Base-by-base conservation (phyloP, 129 eudicot species). In the Scalesia atractyloides region DNA sequence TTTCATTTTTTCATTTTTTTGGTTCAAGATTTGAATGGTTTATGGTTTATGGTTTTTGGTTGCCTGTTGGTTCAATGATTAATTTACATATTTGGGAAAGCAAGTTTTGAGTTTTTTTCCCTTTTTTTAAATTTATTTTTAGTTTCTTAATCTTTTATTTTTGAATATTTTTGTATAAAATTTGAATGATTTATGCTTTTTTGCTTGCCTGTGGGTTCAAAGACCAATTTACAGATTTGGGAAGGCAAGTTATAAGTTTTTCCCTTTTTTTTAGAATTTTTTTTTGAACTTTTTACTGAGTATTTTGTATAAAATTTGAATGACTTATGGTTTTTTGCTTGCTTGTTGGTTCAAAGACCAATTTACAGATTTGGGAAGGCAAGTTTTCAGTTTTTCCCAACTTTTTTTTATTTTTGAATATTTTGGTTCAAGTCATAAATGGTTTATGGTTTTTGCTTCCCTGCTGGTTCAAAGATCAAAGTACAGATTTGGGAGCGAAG, bases 141-240 rank as follows among this genome's bases (percentile, higher is more conserved):
- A n/a, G n/a, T n/a, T n/a, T n/a, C n/a, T n/a, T n/a, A 16, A 34
- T 71, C n/a, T n/a, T n/a, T n/a, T n/a, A n/a, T 36, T 36, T 36
- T n/a, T n/a, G n/a, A n/a, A n/a, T n/a, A n/a, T 36, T n/a, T n/a
- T n/a, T 14, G 46, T 68, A 52, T 22, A 19, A 18, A 19, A 44
- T 79, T 47, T 69, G 58, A 24, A 59, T 24, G 17, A 16, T 66
- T 69, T 65, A 12, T 57, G 76, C 84, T 10, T 5, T 7, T 3
- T 3, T 36, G 4, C 88, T 17, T 94, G 97, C 48, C 78, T 94
- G 24, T 79, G 88, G 73, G 90, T 86, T 34, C 87, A 94, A 73
- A 76, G 97, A 69, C 86, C 93, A 39, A 83, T 94, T 58, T 90
- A 90, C 88, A 78, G 91, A 83, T 90, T 94, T 81, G 97, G 98